These are phyloP conservation scores for Dianthus caryophyllus DNA, from an alignment of 148 eudicot genomes.

Conservation along the genomic window DNA sequence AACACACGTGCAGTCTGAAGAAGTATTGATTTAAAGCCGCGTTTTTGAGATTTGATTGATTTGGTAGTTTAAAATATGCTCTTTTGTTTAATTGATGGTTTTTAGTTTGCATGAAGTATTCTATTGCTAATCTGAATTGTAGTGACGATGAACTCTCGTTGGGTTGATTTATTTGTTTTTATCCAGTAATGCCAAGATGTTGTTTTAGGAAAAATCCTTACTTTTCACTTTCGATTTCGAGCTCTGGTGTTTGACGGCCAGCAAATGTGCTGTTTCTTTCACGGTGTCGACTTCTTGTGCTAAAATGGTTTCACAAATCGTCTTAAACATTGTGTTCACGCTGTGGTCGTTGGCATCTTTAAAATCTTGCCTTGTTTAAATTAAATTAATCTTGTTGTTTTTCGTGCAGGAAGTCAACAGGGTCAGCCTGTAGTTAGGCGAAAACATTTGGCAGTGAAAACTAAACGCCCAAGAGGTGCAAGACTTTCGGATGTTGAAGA, in stretches of 20 bases:
- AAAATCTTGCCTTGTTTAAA: neutral
- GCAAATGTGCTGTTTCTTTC: neutral
- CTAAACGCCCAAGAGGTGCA: slow-evolving; percentile 38
- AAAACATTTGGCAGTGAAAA: slow-evolving; percentile 37
- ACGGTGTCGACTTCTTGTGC: too few species aligned
- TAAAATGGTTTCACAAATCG: neutral
- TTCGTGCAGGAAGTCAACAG: slow-evolving; percentile 29
- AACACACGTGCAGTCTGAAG: too few species aligned
- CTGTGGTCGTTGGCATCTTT: too few species aligned
- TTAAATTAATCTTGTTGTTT: neutral
- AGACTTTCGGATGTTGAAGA: slow-evolving; percentile 40
- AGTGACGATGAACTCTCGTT: neutral
- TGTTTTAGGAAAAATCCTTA: neutral
- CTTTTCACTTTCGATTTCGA: neutral
- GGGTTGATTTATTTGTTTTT: neutral
- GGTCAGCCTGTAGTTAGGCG: slow-evolving; percentile 23
- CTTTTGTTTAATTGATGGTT: too few species aligned
- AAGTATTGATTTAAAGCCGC: too few species aligned
- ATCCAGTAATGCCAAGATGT: too few species aligned
- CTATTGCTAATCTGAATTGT: neutral
- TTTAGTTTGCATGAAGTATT: neutral
- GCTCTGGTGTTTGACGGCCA: too few species aligned
- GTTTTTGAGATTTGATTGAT: too few species aligned
- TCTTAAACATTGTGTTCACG: too few species aligned
- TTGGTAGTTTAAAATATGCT: too few species aligned